A percentile compares a stretch with the other conserved stretches of the same genome.
Conservation (phyloP, 1,284 basidiomycete species). For the Naganishia albida region DNA sequence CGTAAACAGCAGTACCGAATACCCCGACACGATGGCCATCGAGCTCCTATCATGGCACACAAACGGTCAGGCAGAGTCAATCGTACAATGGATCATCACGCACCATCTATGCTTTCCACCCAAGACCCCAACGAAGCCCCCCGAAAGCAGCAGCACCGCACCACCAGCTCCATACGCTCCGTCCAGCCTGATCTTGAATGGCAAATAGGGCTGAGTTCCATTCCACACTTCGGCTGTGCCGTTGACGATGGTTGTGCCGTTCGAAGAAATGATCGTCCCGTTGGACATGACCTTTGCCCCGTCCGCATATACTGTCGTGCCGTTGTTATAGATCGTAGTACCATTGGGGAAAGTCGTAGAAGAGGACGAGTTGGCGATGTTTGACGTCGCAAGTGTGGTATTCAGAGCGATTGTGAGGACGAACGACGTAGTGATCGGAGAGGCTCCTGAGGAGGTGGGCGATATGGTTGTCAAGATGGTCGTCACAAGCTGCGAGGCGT, state of each 20-base stretch:
- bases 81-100: constrained; percentile 34
- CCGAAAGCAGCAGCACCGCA: constrained; percentile 81
- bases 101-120: constrained; percentile 92
- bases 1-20: constrained; percentile 79
- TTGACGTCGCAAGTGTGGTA: constrained; percentile 30
- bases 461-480: constrained; percentile 47
- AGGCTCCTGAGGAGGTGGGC: constrained; percentile 37
- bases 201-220: constrained; percentile 46
- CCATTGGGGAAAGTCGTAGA: constrained; percentile 32
- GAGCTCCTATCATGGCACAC: constrained; percentile 67
- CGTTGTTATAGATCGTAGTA: constrained; percentile 37
- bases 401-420: constrained; percentile 48
- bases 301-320: constrained; percentile 24
- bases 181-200: constrained; percentile 70
- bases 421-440: constrained; percentile 40
- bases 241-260: constrained; percentile 39
- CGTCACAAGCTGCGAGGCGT: constrained; percentile 35
- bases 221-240: constrained; percentile 41
- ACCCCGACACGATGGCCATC: constrained; percentile 87
- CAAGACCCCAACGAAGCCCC: constrained; percentile 82
- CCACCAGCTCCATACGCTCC: constrained; percentile 88
- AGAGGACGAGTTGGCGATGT: constrained; percentile 35
- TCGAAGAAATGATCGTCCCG: constrained; percentile 35
- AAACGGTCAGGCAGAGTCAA: not conserved
- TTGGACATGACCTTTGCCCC: constrained; percentile 33